Percentiles rank a stretch among this genome's conserved stretches.
phyloP scores from a whole-genome alignment of 23 red algal species.

The Gracilaria vermiculophylla region DNA sequence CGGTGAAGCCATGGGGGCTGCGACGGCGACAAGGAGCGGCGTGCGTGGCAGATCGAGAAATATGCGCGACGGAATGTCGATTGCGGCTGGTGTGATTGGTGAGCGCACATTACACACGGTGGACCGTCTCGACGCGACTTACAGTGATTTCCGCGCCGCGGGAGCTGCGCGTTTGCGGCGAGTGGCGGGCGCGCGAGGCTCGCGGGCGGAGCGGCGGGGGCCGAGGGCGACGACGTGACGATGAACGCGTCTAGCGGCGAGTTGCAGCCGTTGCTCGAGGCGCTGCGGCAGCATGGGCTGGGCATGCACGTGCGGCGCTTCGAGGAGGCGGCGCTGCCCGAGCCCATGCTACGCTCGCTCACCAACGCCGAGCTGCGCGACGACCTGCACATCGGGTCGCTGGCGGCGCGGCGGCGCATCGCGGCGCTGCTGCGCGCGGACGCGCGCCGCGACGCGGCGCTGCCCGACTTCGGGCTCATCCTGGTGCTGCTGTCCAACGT shows the following conservation, averaged over 20 bases:
- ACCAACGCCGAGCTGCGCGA: conserved; percentile 50
- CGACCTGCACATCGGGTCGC: conserved; percentile 14
- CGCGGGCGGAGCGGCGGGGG: no score
- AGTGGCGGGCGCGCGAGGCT: no score
- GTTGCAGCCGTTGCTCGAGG: background rate
- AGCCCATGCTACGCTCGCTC: conserved; percentile 8
- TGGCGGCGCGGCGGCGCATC: conserved; percentile 23
- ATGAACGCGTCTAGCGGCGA: background rate
- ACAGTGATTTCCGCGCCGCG: background rate
- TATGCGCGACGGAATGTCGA: background rate
- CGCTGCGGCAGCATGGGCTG: conserved; percentile 12
- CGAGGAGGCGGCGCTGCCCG: background rate
- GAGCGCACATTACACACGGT: no score
- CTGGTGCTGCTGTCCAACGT: conserved; percentile 51
- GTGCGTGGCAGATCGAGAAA: background rate
- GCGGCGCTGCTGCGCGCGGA: background rate
- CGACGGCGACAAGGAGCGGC: background rate
- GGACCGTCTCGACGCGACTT: background rate
- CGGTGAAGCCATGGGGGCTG: background rate
- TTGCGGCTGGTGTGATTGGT: background rate
- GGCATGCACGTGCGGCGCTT: background rate
- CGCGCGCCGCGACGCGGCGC: background rate
- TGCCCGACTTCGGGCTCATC: conserved; percentile 46
- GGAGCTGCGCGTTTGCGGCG: no score
- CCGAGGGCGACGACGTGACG: no score